Base-by-base conservation (phyloP, 495 filamentous ascomycete genomes). In the Neurospora sp. region DNA sequence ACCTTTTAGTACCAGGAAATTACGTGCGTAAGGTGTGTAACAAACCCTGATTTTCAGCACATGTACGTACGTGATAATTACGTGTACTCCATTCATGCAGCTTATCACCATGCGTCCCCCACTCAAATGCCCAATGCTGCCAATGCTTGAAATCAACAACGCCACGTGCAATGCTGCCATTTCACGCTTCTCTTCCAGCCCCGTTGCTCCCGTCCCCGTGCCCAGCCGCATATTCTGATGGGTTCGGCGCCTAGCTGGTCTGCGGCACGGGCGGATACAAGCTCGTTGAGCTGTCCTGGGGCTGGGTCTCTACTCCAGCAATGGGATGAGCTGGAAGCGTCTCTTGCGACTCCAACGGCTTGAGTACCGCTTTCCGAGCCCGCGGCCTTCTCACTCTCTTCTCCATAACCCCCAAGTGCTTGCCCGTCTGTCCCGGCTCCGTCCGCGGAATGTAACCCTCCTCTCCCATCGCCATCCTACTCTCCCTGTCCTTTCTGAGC, bases 371-470 rank as follows among this genome's bases (percentile, higher is more conserved):
- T 27, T 65, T 65, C 12, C 53, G 0, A 0, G 53, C 22, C 14
- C 53, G 53, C 6, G 53, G 53, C 14, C 2, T 65, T 1, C 53
- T 35, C 53, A 27, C 53, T 12, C 70, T 31, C 70, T 72, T 40
- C 72, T 65, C 44, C 72, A 53, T 37, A 2, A 39, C 37, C 6
- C 38, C 42, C 59, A 39, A n/a, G 71, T 75, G 73, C 73, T 72
- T 75, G 76, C 72, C 3, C 75, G 48, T 74, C 70, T 71, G 73
- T 71, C 73, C 72, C 39, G 48, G 70, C 9, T 44, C 70, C 74
- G 20, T 77, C 73, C 70, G 70, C n/a, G 74, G 72, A 10, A 75
- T 72, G 27, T 76, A 75, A 31, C 71, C 70, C 31, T 74, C 70
- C 45, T 75, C 74, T 1, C 73, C 72, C 39, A 40, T 45, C 9